These are phyloP conservation scores for Mucor irregularis DNA, from an alignment of 371 early-diverging fungal genomes.

Conservation along the genomic window DNA sequence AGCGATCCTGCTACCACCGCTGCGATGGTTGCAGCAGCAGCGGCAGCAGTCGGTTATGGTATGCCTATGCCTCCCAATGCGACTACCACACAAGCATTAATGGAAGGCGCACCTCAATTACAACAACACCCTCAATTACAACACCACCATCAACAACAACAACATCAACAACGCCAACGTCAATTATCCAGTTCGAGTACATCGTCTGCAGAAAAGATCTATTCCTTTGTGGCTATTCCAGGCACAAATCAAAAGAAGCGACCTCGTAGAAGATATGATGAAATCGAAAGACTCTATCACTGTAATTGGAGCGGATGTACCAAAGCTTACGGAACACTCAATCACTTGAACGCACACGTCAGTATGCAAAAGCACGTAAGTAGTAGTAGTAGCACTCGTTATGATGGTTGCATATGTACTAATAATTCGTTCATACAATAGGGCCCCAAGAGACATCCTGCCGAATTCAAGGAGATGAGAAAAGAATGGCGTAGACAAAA, in stretches of 20 bases:
- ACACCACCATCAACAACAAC: background rate
- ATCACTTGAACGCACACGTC: slow-evolving; percentile 75
- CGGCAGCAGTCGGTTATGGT: background rate
- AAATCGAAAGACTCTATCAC: slow-evolving; percentile 69
- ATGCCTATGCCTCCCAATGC: background rate
- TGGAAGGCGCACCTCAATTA: too few relatives aligned
- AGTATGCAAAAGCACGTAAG: slow-evolving; percentile 74
- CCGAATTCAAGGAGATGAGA: slow-evolving; percentile 69
- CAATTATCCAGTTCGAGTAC: slow-evolving; percentile 35
- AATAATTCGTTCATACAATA: background rate
- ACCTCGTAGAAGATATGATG: slow-evolving; percentile 67
- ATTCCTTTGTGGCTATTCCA: slow-evolving; percentile 66
- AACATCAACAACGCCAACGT: slow-evolving; percentile 20
- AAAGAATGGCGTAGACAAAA: slow-evolving; percentile 55
- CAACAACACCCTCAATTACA: background rate
- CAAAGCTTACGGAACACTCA: slow-evolving; percentile 73
- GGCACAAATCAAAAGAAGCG: slow-evolving; percentile 67
- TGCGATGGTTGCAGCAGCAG: background rate
- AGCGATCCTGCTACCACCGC: background rate
- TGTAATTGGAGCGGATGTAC: slow-evolving; percentile 66
- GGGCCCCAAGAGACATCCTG: slow-evolving; percentile 46
- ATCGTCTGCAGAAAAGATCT: slow-evolving; percentile 49
- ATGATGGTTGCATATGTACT: background rate
- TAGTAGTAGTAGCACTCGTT: background rate
- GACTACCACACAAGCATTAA: background rate